Evolutionary conservation across 208 protist genomes (phyloP), one percentile per base, ranked within the genome.

Genomic region (Phytomonas serpens): DNA sequence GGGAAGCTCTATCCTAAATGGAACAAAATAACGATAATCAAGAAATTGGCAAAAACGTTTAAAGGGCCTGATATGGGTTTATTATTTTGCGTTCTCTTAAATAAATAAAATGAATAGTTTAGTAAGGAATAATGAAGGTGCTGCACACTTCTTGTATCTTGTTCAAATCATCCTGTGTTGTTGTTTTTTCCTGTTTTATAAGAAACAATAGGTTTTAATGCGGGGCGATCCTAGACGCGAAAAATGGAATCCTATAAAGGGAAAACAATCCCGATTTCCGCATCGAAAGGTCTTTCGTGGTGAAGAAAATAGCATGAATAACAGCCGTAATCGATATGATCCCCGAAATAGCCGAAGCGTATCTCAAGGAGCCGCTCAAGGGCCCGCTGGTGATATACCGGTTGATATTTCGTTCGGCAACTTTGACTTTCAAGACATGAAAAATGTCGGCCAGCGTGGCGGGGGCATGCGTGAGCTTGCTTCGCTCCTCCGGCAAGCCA

Each of bases 401-500:
- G 33, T 89, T 14, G 81, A 92, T 63, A 72, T 94, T 57, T 87
- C 78, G 4, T 94, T 94, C 67, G 86, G 86, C 62, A 89, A 86
- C 68, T 94, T 94, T 71, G 85, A 90, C 38, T 92, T 92, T 51
- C 82, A 92, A 47, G 87, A 90, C n/a, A 76, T 83, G 77, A 82
- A 88, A 13, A 77, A 79, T 33, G 16, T 90, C 29, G 86, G 86
- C 11, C 77, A 88, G 71, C 82, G 83, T 30, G 89, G 89, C 30
- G 89, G 89, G 78, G 89, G 89, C 71, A 82, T 89, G 47, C 86
- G 89, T 4, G 86, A 94, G 76, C 73, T 94, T 9, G 70, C 79
- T 23, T 72, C 79, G 4, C 74, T 92, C 32, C 80, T 94, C 6
- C 80, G 81, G 10, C 72, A 81, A 40, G 89, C 86, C 14, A 62